phyloP scores from a whole-genome alignment of 352 stramenopile genomes.

The Phytophthora kernoviae region DNA sequence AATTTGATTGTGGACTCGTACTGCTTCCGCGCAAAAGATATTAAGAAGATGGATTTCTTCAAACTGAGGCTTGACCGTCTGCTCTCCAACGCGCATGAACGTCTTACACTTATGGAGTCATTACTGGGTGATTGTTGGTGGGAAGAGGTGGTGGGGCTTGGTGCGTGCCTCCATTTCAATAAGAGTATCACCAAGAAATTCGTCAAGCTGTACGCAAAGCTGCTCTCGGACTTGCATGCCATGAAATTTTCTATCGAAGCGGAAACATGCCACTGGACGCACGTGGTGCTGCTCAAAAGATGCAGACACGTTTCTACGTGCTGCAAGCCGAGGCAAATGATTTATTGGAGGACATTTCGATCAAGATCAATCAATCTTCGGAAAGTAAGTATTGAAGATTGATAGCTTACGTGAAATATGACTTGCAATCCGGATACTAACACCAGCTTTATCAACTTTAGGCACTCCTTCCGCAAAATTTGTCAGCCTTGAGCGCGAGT shows the following conservation, averaged over 20 bases:
- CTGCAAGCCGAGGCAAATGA: conserved; percentile 69
- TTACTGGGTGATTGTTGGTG: conserved; percentile 73
- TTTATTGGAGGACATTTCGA: conserved; percentile 69
- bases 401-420: neutral
- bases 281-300: conserved; percentile 64
- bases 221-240: conserved; percentile 63
- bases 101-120: conserved; percentile 53
- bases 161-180: conserved; percentile 65
- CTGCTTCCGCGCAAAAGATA: conserved; percentile 76
- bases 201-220: conserved; percentile 57
- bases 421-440: neutral
- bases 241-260: conserved; percentile 80
- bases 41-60: conserved; percentile 84
- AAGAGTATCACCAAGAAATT: conserved; percentile 75
- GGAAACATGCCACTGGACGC: conserved; percentile 65
- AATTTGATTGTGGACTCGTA: conserved; percentile 85
- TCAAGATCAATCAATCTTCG: conserved; percentile 33
- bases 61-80: conserved; percentile 60
- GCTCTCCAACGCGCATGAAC: conserved; percentile 42
- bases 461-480: conserved; percentile 58
- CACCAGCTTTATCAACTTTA: neutral
- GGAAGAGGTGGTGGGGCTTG: conserved; percentile 70
- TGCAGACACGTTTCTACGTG: conserved; percentile 74
- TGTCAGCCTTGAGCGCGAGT: conserved; percentile 48
- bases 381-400: conserved; percentile 16